Conservation (phyloP, 495 filamentous ascomycete genomes). For the Annulohypoxylon bovei region DNA sequence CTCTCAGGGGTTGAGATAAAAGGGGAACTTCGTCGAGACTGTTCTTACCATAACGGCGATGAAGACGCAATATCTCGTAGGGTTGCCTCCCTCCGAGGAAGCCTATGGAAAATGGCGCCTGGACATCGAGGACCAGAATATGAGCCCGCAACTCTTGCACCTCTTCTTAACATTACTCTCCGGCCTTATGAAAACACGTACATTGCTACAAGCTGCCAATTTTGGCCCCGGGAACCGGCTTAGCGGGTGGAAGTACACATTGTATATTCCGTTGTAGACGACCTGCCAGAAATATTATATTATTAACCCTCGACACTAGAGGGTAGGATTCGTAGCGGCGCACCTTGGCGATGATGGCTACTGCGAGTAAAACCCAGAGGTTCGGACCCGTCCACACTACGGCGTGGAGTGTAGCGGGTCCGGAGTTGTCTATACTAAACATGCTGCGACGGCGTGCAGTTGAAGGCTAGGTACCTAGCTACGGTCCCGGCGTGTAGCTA, state of each 20-base stretch:
- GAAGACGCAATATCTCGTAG: not conserved
- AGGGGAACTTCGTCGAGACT: not conserved
- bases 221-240: not conserved
- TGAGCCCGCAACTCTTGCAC: not conserved
- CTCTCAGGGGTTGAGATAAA: too few species aligned
- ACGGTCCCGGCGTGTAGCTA: not conserved
- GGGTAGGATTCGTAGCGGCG: not conserved
- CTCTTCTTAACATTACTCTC: not conserved
- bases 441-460: not conserved
- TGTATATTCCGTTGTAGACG: not conserved
- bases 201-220: conserved; percentile 1
- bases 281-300: not conserved
- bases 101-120: not conserved
- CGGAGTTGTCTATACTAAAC: not conserved
- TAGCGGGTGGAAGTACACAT: not conserved
- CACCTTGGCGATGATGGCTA: not conserved
- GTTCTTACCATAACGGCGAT: not conserved
- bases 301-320: not conserved
- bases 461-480: not conserved
- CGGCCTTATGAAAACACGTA: not conserved
- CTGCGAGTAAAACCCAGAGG: not conserved
- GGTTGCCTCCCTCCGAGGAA: not conserved
- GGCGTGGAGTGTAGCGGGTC: not conserved
- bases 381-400: not conserved
- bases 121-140: not conserved